Conservation (phyloP, 225 moss, liverwort and hornwort species). For the Sphagnum contortum region DNA sequence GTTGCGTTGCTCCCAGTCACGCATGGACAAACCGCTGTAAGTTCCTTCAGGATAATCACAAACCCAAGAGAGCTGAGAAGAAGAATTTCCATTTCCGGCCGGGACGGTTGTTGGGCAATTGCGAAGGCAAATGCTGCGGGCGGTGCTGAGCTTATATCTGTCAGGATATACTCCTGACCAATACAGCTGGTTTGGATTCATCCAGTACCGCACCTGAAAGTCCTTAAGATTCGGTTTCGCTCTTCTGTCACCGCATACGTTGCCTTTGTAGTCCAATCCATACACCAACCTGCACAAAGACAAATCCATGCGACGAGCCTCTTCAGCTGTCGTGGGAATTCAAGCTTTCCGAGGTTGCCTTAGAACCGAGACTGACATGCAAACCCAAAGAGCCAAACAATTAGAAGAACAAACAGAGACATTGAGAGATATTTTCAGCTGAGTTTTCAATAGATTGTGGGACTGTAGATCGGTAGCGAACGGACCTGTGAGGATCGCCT, state of each 20-base stretch:
- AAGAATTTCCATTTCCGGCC: slow-evolving; percentile 23
- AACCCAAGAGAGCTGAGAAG: slow-evolving; percentile 45
- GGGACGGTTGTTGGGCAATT: slow-evolving; percentile 29
- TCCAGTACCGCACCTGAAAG: slow-evolving; percentile 72
- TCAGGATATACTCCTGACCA: slow-evolving; percentile 47
- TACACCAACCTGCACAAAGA: slow-evolving; percentile 44
- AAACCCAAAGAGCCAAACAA: background rate
- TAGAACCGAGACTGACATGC: background rate
- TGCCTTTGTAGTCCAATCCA: slow-evolving; percentile 76
- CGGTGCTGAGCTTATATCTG: slow-evolving; percentile 52
- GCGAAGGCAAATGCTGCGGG: slow-evolving; percentile 63
- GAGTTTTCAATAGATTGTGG: no score
- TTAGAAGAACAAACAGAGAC: no score
- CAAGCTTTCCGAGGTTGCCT: background rate
- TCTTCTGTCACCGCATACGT: slow-evolving; percentile 47
- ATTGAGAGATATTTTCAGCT: no score
- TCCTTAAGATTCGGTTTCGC: slow-evolving; percentile 19
- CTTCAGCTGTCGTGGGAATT: background rate
- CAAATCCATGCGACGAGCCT: background rate
- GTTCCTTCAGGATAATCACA: slow-evolving; percentile 93
- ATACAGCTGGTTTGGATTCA: slow-evolving; percentile 77
- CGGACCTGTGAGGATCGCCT: slow-evolving; percentile 71
- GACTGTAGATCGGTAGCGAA: no score
- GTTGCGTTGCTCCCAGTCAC: slow-evolving; percentile 47
- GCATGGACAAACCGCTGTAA: slow-evolving; percentile 29